Percentiles rank a stretch among this genome's conserved stretches.
Conservation (phyloP, 2,329 filamentous ascomycete genomes). For the Clarireedia homoeocarpa region DNA sequence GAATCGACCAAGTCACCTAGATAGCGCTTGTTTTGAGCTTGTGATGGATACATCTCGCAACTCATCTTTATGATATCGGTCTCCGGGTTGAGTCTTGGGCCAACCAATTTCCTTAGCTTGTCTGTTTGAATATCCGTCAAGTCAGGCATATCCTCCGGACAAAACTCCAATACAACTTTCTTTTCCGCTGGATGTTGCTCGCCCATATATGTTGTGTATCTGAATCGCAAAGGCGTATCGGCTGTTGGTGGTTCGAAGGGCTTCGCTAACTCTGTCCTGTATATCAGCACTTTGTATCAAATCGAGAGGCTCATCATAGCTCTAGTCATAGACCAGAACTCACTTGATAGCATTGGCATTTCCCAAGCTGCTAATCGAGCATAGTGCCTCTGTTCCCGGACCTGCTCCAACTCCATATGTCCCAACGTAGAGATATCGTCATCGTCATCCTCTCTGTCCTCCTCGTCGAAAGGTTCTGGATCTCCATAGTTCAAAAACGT, state of each 20-base stretch:
- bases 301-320: not conserved
- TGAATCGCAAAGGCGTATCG: slow-evolving; percentile 74
- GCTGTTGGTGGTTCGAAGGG: slow-evolving; percentile 66
- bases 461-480: slow-evolving; percentile 24
- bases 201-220: slow-evolving; percentile 94
- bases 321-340: slow-evolving; percentile 31
- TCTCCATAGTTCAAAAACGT: slow-evolving; percentile 30
- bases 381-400: slow-evolving; percentile 84
- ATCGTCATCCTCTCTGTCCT: slow-evolving; percentile 54
- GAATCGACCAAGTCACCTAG: slow-evolving; percentile 69
- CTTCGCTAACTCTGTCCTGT: slow-evolving; percentile 63
- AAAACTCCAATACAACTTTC: slow-evolving; percentile 93
- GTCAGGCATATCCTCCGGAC: slow-evolving; percentile 59
- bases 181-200: slow-evolving; percentile 84
- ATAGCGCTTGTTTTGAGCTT: slow-evolving; percentile 96
- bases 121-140: slow-evolving; percentile 59
- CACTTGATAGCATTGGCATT: slow-evolving; percentile 84
- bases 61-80: slow-evolving; percentile 80
- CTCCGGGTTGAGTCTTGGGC: slow-evolving; percentile 79
- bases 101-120: slow-evolving; percentile 84
- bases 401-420: slow-evolving; percentile 80
- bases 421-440: slow-evolving; percentile 79
- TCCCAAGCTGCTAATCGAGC: slow-evolving; percentile 87
- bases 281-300: not conserved
- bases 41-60: slow-evolving; percentile 79